Evolutionary conservation across 78 protist species (phyloP).

Genomic region (Dictyostelium discoideum): dicty_2.7 NC_007088.5:3700501-3701000

Average conservation of each 20-base stretch:
- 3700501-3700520: neutral
- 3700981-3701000: too few species aligned
- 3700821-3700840: neutral
- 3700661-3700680: neutral
- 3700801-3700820: neutral
- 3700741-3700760: neutral
- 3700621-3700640: neutral
- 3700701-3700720: neutral
- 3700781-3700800: neutral
- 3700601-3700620: neutral
- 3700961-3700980: neutral
- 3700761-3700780: neutral
- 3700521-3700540: neutral
- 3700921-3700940: neutral
- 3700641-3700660: neutral
- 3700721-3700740: neutral
- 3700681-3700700: neutral
- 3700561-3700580: neutral
- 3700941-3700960: neutral
- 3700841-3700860: neutral
- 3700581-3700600: neutral
- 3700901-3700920: neutral
- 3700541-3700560: neutral
- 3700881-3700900: neutral
- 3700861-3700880: neutral